Evolutionary conservation across 2,329 filamentous ascomycete species (phyloP), one percentile per base, ranked within the genome.

Genomic region (Mollisiaceae sp.): DNA sequence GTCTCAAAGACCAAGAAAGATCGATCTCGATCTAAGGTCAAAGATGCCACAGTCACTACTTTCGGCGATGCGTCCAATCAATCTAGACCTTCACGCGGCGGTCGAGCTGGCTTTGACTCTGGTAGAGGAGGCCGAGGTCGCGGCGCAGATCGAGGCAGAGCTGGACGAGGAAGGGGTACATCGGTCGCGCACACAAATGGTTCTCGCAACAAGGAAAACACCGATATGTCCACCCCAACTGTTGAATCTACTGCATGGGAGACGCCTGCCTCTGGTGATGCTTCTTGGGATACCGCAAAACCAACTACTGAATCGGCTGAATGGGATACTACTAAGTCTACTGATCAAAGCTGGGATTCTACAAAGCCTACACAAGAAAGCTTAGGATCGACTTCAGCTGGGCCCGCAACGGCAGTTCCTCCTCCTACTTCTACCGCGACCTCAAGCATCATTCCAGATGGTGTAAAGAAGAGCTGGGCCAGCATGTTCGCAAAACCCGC

Each of bases 1-100:
- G 91, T 95, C 72, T 90, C 90, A 72, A 92, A 91, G 84, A 86
- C 87, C 75, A 90, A 90, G 82, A 94, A 93, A 83, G 87, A 91
- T 73, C 83, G 86, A 71, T 81, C 88, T 74, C 88, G 89, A 79
- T 85, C 89, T 72, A 94, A 94, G 85, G 82, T 84, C 79, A 87
- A 91, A 62, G 78, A 85, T 63, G 72, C 80, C 62, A 77, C 83
- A 65, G 79, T 83, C 69, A 79, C 83, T 66, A 81, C 85, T 65
- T 79, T 84, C 66, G 83, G 83, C 71, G 83, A 86, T 70, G 74
- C 80, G 62, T 78, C 80, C 69, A 79, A 80, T 70, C 56, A 62
- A 56, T 75, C 77, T 69, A 81, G 85, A 77, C 78, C 83, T 70
- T 78, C 82, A 71, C 85, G 89, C 72, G 87, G 88, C 74, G 86